Evolutionary conservation across 2,329 filamentous ascomycete genomes (phyloP), one percentile per base, ranked within the genome.

Genomic region (Curvularia eragrostidis): DNA sequence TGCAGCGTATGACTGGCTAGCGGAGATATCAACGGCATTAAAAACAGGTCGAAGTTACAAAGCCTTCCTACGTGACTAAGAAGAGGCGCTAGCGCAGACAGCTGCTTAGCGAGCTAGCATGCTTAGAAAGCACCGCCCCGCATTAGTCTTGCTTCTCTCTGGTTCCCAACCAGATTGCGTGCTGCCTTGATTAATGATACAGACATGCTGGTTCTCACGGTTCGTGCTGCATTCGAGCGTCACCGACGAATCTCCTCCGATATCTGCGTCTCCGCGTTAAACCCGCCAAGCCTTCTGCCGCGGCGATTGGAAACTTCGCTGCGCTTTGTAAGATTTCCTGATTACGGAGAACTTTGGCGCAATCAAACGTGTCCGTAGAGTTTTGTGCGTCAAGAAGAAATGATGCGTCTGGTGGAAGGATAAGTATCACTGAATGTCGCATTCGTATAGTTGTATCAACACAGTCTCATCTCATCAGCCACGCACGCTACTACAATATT

Each of bases 261-360:
- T 23, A 9, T 19, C 36, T 38, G 5, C 24, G 3, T 13, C 23
- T 5, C 24, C 32, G n/a, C 3, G 10, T 6, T 24, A 19, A 9
- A 6, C 12, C 12, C 28, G 8, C 48, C 48, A 18, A 39, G 26
- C 19, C 12, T 18, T 24, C 30, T 51, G 48, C 18, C 43, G 28
- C 48, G 24, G 38, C n/a, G 48, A 43, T 43, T 51, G 30, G 48
- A 51, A 51, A 10, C 18, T 18, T 13, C 4, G 5, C 12, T 24
- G 19, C 32, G 48, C 38, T 51, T 51, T 51, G 48, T 51, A 39
- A 51, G 38, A 51, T 43, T 26, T 30, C 38, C 8, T 23, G 38
- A 51, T 51, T 51, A 51, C 38, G n/a, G 41, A 23, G 41, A 51
- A 23, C 38, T 5, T 24, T 30, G 24, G 36, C 26, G 19, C 8